A percentile compares a stretch with the other conserved stretches of the same genome.
These are phyloP conservation scores for Piloderma croceum DNA, from an alignment of 768 basidiomycete species.

Conservation along the genomic window DNA sequence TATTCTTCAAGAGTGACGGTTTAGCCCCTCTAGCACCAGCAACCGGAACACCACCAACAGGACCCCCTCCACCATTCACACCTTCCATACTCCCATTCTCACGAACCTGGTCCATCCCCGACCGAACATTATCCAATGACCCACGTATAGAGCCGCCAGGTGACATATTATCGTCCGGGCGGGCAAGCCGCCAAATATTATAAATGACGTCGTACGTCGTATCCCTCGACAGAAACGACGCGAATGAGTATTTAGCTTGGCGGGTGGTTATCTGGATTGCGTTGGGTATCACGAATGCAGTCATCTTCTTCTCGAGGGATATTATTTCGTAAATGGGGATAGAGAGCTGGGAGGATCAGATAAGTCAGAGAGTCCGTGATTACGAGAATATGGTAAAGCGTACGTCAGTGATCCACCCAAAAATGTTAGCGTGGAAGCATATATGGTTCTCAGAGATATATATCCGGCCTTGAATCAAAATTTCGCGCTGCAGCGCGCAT, in stretches of 20 bases:
- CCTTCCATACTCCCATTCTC: constrained; percentile 15
- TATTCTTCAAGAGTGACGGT: constrained; percentile 25
- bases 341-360: constrained; percentile 50
- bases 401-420: constrained; percentile 98
- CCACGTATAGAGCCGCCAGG: constrained; percentile 23
- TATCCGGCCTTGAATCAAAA: constrained; percentile 90
- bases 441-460: constrained; percentile 99
- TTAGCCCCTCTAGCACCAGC: neutral
- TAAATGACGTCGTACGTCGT: constrained; percentile 93
- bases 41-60: constrained; percentile 8
- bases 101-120: constrained; percentile 20
- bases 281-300: constrained; percentile 95
- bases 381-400: constrained; percentile 25
- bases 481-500: constrained; percentile 93
- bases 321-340: constrained; percentile 86
- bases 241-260: constrained; percentile 84
- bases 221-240: constrained; percentile 94
- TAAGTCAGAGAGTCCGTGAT: constrained; percentile 6
- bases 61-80: constrained; percentile 14
- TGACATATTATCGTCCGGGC: constrained; percentile 49
- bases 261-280: constrained; percentile 87
- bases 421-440: constrained; percentile 99
- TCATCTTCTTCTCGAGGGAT: constrained; percentile 93
- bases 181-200: constrained; percentile 91
- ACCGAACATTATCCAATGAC: constrained; percentile 28